Conservation (phyloP, 116 monocot genomes). For the Zostera marina region DNA sequence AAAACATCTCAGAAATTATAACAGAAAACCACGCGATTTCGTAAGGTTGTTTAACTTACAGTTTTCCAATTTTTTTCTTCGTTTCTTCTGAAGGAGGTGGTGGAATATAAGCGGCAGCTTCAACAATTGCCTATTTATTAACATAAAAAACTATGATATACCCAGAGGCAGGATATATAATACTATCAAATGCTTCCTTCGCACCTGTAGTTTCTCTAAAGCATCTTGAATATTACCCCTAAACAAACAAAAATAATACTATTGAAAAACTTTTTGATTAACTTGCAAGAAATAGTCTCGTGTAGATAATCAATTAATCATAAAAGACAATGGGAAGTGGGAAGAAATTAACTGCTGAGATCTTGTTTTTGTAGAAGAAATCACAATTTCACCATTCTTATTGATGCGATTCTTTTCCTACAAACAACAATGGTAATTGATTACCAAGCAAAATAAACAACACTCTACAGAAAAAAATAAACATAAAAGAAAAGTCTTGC, state of each 20-base stretch:
- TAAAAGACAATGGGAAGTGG: neutral
- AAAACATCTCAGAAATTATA: too few relatives aligned
- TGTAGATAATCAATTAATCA: neutral
- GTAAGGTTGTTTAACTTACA: conserved; percentile 29
- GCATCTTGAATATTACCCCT: conserved; percentile 96
- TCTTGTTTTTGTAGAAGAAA: conserved; percentile 91
- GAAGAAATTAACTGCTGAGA: conserved; percentile 55
- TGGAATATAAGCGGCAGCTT: conserved; percentile 90
- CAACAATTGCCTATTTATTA: conserved; percentile 55
- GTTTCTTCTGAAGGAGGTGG: conserved; percentile 92
- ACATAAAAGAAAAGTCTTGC: neutral
- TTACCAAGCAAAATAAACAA: neutral
- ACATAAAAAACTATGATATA: conserved; percentile 3
- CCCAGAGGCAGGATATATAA: neutral
- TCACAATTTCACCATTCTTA: conserved; percentile 90
- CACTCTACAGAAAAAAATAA: too few relatives aligned
- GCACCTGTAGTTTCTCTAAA: conserved; percentile 79
- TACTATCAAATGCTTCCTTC: neutral
- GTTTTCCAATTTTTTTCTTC: conserved; percentile 84
- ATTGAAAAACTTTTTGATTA: neutral
- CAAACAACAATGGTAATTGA: conserved; percentile 1
- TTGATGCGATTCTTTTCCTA: conserved; percentile 98
- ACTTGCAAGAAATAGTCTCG: neutral
- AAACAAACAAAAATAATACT: conserved; percentile 4
- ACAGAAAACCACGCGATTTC: neutral